Evolutionary conservation across 768 basidiomycete genomes (phyloP).

Genomic region (Tephrocybe rancida): DNA sequence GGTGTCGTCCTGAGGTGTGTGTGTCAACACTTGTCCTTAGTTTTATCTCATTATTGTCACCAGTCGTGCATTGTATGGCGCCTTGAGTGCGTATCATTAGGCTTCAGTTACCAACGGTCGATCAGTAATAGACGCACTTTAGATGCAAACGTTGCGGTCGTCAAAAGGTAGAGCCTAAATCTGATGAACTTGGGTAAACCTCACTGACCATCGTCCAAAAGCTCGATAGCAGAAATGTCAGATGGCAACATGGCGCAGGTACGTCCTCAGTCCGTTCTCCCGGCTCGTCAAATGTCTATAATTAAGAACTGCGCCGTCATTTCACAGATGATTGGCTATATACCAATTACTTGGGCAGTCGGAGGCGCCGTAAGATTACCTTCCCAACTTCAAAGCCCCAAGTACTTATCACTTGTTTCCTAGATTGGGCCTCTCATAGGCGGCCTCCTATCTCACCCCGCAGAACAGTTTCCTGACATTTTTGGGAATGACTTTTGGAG

Average conservation of each 20-base stretch:
- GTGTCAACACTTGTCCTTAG: not conserved
- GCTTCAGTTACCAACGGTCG: not conserved
- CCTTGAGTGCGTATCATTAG: constrained; percentile 50
- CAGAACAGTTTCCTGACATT: constrained; percentile 49
- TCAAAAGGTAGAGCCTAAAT: constrained; percentile 47
- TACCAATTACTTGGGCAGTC: constrained; percentile 53
- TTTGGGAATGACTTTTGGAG: constrained; percentile 52
- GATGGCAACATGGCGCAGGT: constrained; percentile 70
- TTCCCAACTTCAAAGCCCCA: not conserved
- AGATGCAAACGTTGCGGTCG: constrained; percentile 69
- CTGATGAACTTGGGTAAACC: not conserved
- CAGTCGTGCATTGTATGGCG: constrained; percentile 69
- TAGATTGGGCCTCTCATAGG: constrained; percentile 32
- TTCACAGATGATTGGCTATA: constrained; percentile 57
- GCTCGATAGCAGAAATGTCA: constrained; percentile 74
- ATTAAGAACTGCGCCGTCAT: not conserved
- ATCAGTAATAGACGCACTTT: not conserved
- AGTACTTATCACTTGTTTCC: not conserved
- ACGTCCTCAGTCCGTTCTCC: constrained; percentile 4
- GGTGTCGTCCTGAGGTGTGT: constrained; percentile 54
- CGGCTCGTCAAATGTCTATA: not conserved
- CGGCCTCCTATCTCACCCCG: constrained; percentile 55
- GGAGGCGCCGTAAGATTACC: constrained; percentile 13
- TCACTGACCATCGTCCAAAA: constrained; percentile 19
- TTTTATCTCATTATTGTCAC: not conserved